Percentiles rank a stretch among this genome's conserved stretches.
Evolutionary conservation across 306 rosid species (phyloP).

Genomic region (Vicia villosa): DNA sequence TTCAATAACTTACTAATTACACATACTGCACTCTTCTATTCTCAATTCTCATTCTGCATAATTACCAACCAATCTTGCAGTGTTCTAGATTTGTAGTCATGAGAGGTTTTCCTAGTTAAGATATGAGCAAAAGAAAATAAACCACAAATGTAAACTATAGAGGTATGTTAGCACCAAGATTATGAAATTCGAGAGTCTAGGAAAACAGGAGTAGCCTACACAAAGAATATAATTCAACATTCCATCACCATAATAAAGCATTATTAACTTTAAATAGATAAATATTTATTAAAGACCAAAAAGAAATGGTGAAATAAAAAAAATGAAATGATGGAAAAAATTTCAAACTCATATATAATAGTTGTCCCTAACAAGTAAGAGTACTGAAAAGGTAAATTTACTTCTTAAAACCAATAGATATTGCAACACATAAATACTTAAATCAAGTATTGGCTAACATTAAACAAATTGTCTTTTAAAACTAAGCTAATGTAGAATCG

Average conservation of each 20-base stretch:
- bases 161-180: not conserved
- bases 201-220: too few species aligned
- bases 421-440: not conserved
- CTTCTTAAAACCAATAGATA: not conserved
- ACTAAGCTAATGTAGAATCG: not conserved
- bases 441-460: not conserved
- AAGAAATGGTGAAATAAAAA: too few species aligned
- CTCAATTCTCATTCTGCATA: not conserved
- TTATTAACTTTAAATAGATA: not conserved
- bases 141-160: not conserved
- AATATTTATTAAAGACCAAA: too few species aligned
- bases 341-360: too few species aligned
- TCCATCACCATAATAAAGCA: too few species aligned
- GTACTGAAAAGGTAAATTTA: too few species aligned
- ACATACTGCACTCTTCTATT: not conserved
- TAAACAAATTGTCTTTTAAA: too few species aligned
- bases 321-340: too few species aligned
- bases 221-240: too few species aligned
- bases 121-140: conserved; percentile 21
- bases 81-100: not conserved
- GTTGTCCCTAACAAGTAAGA: too few species aligned
- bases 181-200: too few species aligned
- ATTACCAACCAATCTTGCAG: not conserved
- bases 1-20: not conserved
- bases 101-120: not conserved